Conservation (phyloP, 768 basidiomycete genomes). For the Trametes meyenii region DNA sequence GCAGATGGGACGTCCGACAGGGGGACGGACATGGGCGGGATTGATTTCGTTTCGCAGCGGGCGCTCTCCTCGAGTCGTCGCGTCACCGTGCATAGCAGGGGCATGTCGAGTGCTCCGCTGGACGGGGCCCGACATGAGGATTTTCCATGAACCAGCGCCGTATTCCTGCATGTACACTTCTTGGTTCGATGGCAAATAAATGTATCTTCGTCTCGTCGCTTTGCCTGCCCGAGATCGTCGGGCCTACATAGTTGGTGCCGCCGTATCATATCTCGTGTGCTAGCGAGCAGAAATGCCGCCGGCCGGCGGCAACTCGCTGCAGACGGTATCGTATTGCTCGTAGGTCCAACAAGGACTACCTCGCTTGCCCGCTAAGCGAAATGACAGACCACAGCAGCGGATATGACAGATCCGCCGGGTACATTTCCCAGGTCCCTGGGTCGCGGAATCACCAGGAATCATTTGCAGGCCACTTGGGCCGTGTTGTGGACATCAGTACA, state of each 20-base stretch:
- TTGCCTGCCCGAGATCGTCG: too few relatives aligned
- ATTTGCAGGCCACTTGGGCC: neutral
- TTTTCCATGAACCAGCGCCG: neutral
- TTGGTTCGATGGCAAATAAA: neutral
- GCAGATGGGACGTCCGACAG: neutral
- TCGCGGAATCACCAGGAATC: neutral
- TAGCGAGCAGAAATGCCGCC: too few relatives aligned
- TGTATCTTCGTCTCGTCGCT: neutral
- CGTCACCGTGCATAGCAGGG: neutral
- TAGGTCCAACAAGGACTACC: neutral
- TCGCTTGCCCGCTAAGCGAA: neutral
- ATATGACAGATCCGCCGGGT: too few relatives aligned
- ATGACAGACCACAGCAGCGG: neutral
- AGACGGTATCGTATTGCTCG: too few relatives aligned
- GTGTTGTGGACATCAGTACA: neutral
- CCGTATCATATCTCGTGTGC: too few relatives aligned
- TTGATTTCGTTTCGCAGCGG: conserved; percentile 7
- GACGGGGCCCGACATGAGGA: conserved; percentile 12
- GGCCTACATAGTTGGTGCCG: too few relatives aligned
- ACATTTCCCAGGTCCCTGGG: too few relatives aligned
- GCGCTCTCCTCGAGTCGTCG: conserved; percentile 1
- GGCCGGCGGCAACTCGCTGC: too few relatives aligned
- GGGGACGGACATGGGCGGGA: neutral
- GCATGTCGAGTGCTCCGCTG: conserved; percentile 12
- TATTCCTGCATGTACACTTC: conserved; percentile 9